phyloP scores from a whole-genome alignment of 805 yeast species.

The Candida qinlingensis region DNA sequence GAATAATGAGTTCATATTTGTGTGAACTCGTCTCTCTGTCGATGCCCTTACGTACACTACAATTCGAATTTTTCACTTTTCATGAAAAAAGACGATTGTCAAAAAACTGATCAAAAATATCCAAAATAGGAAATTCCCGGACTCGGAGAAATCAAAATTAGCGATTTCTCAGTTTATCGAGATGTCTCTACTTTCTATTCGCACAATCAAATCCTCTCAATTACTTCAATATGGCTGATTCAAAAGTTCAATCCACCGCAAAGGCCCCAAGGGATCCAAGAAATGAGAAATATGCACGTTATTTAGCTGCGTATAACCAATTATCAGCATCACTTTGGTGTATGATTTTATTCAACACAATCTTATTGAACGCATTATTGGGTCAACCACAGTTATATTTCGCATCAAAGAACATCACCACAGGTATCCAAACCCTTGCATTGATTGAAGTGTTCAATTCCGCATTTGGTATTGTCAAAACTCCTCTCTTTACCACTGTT shows the following conservation, averaged over 20 bases:
- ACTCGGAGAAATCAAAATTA: background rate
- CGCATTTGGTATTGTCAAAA: conserved; percentile 70
- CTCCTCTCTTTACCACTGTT: conserved; percentile 78
- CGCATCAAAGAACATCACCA: conserved; percentile 52
- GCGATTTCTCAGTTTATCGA: background rate
- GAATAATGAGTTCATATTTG: conserved; percentile 3
- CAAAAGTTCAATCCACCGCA: background rate
- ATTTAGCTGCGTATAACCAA: conserved; percentile 44
- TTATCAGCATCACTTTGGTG: conserved; percentile 51
- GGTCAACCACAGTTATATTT: conserved; percentile 68
- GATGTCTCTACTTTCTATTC: background rate
- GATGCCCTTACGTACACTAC: too few relatives aligned
- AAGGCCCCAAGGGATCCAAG: conserved; percentile 3
- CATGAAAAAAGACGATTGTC: background rate
- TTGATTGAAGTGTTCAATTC: conserved; percentile 78
- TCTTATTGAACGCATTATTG: conserved; percentile 31
- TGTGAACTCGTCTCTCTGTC: background rate
- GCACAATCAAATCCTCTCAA: background rate
- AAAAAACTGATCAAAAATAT: background rate
- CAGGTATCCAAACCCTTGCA: conserved; percentile 73
- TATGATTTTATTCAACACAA: conserved; percentile 40
- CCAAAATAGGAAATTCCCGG: background rate
- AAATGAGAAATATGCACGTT: conserved; percentile 7
- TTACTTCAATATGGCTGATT: background rate
- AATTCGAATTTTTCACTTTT: background rate